Evolutionary conservation across 345 rosid genomes (phyloP).

Genomic region (Heritiera littoralis): DNA sequence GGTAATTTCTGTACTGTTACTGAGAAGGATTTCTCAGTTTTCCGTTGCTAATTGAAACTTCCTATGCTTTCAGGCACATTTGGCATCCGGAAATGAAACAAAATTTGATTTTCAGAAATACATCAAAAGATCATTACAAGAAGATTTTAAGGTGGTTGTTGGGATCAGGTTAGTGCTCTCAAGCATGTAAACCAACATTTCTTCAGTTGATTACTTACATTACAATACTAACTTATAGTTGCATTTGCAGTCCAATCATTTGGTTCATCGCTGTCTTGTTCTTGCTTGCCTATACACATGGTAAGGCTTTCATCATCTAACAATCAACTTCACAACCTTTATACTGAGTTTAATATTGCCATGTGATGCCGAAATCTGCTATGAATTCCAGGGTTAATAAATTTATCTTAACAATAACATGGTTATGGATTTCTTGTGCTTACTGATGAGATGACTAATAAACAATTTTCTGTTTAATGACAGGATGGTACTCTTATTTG

Average conservation of each 20-base stretch:
- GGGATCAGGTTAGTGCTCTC: conserved; percentile 63
- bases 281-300: conserved; percentile 74
- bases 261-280: conserved; percentile 75
- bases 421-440: background rate
- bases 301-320: conserved; percentile 36
- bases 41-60: background rate
- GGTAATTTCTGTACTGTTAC: background rate
- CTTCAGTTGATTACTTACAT: background rate
- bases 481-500: conserved; percentile 69
- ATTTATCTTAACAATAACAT: no score
- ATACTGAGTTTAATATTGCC: background rate
- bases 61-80: conserved; percentile 69
- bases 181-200: background rate
- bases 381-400: no score
- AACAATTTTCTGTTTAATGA: background rate
- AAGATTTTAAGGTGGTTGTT: conserved; percentile 84
- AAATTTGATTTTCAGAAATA: conserved; percentile 81
- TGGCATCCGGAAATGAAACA: conserved; percentile 68
- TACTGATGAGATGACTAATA: conserved; percentile 10
- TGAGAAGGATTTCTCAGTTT: background rate
- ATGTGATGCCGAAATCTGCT: no score
- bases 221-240: conserved; percentile 12
- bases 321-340: background rate
- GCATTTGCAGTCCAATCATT: conserved; percentile 61
- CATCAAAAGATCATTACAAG: conserved; percentile 79